Conservation (phyloP, 1,284 basidiomycete species). For the Heterobasidion occidentale region DNA sequence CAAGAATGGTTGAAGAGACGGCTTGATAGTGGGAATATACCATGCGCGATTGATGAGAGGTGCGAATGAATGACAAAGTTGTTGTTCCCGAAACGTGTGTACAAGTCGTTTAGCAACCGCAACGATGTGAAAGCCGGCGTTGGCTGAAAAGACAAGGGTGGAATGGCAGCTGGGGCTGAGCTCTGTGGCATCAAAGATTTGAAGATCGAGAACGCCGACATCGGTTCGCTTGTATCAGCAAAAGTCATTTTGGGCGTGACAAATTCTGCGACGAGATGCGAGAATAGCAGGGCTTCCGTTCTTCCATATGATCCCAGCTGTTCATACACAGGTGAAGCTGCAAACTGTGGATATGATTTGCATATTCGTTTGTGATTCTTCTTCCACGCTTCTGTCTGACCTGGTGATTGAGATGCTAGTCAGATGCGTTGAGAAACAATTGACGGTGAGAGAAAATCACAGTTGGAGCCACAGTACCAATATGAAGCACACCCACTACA, state of each 20-base stretch:
- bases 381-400: slow-evolving; percentile 61
- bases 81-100: slow-evolving; percentile 64
- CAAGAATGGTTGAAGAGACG: slow-evolving; percentile 75
- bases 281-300: slow-evolving; percentile 54
- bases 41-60: slow-evolving; percentile 57
- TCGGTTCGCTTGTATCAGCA: slow-evolving; percentile 39
- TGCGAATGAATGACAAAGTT: slow-evolving; percentile 71
- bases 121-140: slow-evolving; percentile 11
- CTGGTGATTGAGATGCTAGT: slow-evolving; percentile 15
- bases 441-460: slow-evolving; percentile 24
- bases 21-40: slow-evolving; percentile 65
- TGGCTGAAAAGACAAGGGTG: slow-evolving; percentile 16
- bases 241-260: slow-evolving; percentile 2
- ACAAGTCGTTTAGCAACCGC: slow-evolving; percentile 26
- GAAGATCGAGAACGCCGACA: slow-evolving; percentile 28
- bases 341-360: slow-evolving; percentile 41
- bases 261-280: slow-evolving; percentile 45
- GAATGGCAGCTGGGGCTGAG: background rate
- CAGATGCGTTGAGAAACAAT: background rate
- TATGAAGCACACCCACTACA: slow-evolving; percentile 61
- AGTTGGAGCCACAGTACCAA: slow-evolving; percentile 61
- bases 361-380: slow-evolving; percentile 57
- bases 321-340: slow-evolving; percentile 36
- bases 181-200: slow-evolving; percentile 1
- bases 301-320: slow-evolving; percentile 42